Base-by-base conservation (phyloP, 1,139 yeast species). In the Meyerozyma smithsonii region DNA sequence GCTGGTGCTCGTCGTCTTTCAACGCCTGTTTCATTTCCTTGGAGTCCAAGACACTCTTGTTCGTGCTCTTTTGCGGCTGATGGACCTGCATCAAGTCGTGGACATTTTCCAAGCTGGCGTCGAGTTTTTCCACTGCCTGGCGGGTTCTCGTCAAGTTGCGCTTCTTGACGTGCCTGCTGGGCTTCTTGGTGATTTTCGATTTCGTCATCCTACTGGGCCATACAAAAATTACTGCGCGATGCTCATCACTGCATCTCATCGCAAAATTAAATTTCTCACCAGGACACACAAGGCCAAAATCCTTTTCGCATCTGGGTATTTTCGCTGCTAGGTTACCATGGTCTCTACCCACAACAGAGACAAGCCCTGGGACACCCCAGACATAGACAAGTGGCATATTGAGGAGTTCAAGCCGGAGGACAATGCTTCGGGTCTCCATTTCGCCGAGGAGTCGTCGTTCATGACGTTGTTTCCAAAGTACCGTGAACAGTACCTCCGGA, bases 321-420 rank as follows among this genome's bases (percentile, higher is more conserved):
- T 17, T 17, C 38, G 6, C 8, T 16, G 35, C n/a, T 16, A 32
- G 23, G 36, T 14, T 36, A 58, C 43, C 35, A 90, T 92, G 97
- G 89, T 85, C 25, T 88, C 96, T 3, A 85, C 95, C 42, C 92
- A 90, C 62, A 86, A 90, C 61, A 84, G 81, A 59, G 97, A 90
- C 54, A 92, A 92, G 63, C 97, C 97, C 41, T 90, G 98, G 97
- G 97, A 92, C 59, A 89, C 96, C 11, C 88, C 86, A 20, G 97
- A 89, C 54, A 83, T 92, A 46, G 96, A 92, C 58, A 90, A 92
- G 61, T 92, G 99, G 99, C 70, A 76, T 48, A 72, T 82, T 34
- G 96, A 89, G 28, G 95, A 89, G 46, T 92, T 92, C 69, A 84
- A 76, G 52, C 89, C 89, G 1, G 97, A 88, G 54, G 95, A 92